These are phyloP conservation scores for Hymenoscyphus linearis DNA, from an alignment of 2,329 filamentous ascomycete species.

Conservation along the genomic window DNA sequence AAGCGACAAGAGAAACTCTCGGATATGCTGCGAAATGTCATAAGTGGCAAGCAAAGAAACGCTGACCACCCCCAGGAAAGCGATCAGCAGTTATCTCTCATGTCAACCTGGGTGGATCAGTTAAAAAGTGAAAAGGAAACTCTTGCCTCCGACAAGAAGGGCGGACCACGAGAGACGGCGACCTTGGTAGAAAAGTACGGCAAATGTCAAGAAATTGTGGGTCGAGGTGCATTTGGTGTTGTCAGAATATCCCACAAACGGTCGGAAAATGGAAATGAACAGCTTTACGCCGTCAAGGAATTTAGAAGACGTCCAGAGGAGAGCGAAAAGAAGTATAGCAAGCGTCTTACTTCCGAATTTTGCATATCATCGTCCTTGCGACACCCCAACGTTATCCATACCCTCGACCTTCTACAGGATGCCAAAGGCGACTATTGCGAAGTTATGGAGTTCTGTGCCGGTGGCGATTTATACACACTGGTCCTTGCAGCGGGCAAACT, in stretches of 20 bases:
- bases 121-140: conserved; percentile 81
- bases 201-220: conserved; percentile 96
- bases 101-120: conserved; percentile 94
- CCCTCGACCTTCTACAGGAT: conserved; percentile 89
- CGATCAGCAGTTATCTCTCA: conserved; percentile 82
- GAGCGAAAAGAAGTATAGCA: conserved; percentile 96
- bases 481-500: conserved; percentile 88
- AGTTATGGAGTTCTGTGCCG: conserved; percentile 98
- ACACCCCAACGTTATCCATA: conserved; percentile 97
- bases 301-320: conserved; percentile 92
- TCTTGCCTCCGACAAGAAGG: conserved; percentile 69
- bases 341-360: conserved; percentile 93
- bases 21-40: conserved; percentile 81
- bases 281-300: conserved; percentile 96
- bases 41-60: conserved; percentile 77
- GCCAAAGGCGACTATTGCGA: conserved; percentile 97
- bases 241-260: conserved; percentile 97
- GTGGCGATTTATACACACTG: conserved; percentile 90
- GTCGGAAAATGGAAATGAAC: conserved; percentile 75
- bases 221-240: conserved; percentile 93
- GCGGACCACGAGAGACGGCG: conserved; percentile 65
- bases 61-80: conserved; percentile 50
- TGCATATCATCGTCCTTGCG: conserved; percentile 96
- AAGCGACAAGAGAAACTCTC: conserved; percentile 92
- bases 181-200: conserved; percentile 95